These are phyloP conservation scores for Chaetomiaceae sp. DNA, from an alignment of 2,329 filamentous ascomycete species.

Conservation along the genomic window DNA sequence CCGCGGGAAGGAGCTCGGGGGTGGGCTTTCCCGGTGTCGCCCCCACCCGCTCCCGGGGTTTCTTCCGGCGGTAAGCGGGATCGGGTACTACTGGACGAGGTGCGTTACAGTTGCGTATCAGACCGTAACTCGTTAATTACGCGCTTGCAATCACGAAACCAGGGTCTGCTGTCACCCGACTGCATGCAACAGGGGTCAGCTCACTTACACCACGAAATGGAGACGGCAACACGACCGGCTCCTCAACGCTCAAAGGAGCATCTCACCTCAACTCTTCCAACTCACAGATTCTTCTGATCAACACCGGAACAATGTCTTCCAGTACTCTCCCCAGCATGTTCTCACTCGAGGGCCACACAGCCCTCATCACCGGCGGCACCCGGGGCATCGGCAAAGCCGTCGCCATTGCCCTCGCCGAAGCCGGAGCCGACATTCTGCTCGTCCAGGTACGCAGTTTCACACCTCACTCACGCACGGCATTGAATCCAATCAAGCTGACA, in stretches of 20 bases:
- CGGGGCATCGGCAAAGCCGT: slow-evolving; percentile 56
- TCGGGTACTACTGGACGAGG: background rate
- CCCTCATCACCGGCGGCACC: slow-evolving; percentile 54
- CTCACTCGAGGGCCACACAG: slow-evolving; percentile 53
- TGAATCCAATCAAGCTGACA: background rate
- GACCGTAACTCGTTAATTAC: no score
- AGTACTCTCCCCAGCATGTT: slow-evolving; percentile 38
- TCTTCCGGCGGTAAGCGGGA: background rate
- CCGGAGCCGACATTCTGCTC: slow-evolving; percentile 53
- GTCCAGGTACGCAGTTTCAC: slow-evolving; percentile 40
- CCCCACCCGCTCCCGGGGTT: background rate
- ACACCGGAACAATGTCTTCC: slow-evolving; percentile 11
- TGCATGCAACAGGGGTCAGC: no score
- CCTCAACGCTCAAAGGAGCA: no score
- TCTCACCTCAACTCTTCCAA: background rate
- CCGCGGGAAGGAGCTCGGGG: background rate
- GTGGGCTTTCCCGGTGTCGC: background rate
- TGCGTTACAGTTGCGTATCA: background rate
- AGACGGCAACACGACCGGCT: no score
- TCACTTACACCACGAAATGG: no score
- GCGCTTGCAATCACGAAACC: no score
- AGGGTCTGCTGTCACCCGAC: no score
- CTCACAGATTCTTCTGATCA: no score
- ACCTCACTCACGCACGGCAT: background rate
- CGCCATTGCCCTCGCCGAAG: slow-evolving; percentile 54